These are phyloP conservation scores for Candolleomyces efflorescens DNA, from an alignment of 768 basidiomycete species.

Conservation along the genomic window DNA sequence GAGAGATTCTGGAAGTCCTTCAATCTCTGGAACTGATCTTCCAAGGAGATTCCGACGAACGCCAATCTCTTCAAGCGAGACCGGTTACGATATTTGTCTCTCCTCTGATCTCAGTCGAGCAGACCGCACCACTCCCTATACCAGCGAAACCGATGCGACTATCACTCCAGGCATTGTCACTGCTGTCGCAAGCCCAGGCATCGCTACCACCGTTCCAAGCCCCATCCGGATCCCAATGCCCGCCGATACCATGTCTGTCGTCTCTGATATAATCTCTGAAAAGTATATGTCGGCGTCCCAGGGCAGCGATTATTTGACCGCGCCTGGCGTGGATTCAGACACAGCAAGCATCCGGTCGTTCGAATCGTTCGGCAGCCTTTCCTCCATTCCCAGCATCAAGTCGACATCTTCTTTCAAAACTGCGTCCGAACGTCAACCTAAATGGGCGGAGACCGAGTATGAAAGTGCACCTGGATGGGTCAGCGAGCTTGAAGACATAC, in stretches of 20 bases:
- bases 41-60: constrained; percentile 7
- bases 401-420: constrained; percentile 29
- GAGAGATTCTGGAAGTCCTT: not conserved
- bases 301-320: constrained; percentile 47
- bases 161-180: constrained; percentile 24
- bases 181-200: constrained; percentile 15
- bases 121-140: constrained; percentile 30
- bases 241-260: constrained; percentile 12
- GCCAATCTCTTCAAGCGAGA: constrained; percentile 28
- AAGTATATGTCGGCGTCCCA: constrained; percentile 42
- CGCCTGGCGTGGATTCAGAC: constrained; percentile 29
- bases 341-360: constrained; percentile 25
- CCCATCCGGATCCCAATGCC: not conserved
- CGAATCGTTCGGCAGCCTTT: constrained; percentile 20
- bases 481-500: too few relatives aligned
- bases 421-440: constrained; percentile 23
- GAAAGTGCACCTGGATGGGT: constrained; percentile 25
- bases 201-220: constrained; percentile 12
- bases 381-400: constrained; percentile 25
- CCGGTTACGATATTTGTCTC: constrained; percentile 49
- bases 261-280: constrained; percentile 29
- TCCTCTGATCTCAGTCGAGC: constrained; percentile 46
- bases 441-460: constrained; percentile 13
- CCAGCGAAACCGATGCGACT: constrained; percentile 21
- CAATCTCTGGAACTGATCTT: not conserved